Conservation (phyloP, 2,329 filamentous ascomycete genomes). For the Chaetomiaceae sp. region DNA sequence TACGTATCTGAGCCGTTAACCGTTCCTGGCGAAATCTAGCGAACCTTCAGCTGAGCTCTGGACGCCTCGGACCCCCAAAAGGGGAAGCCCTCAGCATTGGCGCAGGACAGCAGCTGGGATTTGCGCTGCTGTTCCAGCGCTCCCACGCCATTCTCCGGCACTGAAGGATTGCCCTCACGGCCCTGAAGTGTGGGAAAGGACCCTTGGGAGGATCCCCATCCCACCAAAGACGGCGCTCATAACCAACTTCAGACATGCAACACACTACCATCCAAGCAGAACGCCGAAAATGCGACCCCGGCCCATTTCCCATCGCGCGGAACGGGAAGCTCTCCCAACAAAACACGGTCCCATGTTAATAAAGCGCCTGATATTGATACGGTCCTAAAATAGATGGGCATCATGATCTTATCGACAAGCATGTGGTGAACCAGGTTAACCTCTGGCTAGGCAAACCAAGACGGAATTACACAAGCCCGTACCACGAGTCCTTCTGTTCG, state of each 20-base stretch:
- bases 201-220: too few relatives aligned
- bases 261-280: too few relatives aligned
- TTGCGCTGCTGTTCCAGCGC: background rate
- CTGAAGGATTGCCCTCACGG: constrained; percentile 1
- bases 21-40: constrained; percentile 23
- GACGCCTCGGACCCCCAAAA: constrained; percentile 19
- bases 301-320: constrained; percentile 1
- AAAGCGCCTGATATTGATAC: constrained; percentile 2
- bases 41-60: constrained; percentile 23
- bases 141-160: background rate
- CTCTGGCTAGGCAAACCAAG: too few relatives aligned
- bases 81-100: constrained; percentile 7
- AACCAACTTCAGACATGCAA: too few relatives aligned
- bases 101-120: background rate
- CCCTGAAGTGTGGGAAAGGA: background rate
- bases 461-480: too few relatives aligned
- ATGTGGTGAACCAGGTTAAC: too few relatives aligned
- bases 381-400: constrained; percentile 14
- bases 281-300: constrained; percentile 4
- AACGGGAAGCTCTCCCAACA: constrained; percentile 5
- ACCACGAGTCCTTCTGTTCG: too few relatives aligned
- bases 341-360: background rate
- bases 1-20: constrained; percentile 27
- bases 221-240: too few relatives aligned
- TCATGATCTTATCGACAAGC: constrained; percentile 11